These are phyloP conservation scores for Quercus phellos DNA, from an alignment of 331 rosid genomes.

Conservation along the genomic window DNA sequence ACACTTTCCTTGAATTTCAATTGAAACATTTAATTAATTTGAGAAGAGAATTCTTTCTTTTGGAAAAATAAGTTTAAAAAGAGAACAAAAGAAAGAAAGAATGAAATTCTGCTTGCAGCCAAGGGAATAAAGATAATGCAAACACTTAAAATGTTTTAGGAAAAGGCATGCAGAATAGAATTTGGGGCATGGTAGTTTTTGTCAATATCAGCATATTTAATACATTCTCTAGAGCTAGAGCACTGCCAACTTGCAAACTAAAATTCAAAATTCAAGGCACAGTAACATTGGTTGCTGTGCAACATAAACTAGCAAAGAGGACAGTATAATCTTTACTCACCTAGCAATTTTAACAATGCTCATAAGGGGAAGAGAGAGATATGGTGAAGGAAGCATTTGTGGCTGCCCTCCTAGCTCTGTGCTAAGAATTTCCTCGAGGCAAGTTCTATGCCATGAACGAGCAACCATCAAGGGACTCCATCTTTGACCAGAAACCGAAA, in stretches of 20 bases:
- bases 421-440: slow-evolving; percentile 76
- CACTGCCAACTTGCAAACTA: not conserved
- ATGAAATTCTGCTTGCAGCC: not conserved
- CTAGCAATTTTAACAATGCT: slow-evolving; percentile 85
- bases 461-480: slow-evolving; percentile 92
- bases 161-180: not conserved
- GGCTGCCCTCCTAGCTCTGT: slow-evolving; percentile 41
- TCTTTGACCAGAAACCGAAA: slow-evolving; percentile 46
- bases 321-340: slow-evolving; percentile 32
- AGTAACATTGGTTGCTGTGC: not conserved
- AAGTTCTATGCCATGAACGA: slow-evolving; percentile 79
- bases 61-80: not conserved
- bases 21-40: not conserved
- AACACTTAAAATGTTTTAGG: slow-evolving; percentile 1
- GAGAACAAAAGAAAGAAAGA: not conserved
- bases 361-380: slow-evolving; percentile 81
- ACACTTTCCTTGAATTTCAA: not conserved
- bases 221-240: not conserved
- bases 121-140: not conserved
- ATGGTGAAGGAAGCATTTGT: slow-evolving; percentile 64
- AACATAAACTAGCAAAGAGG: not conserved
- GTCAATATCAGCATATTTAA: not conserved
- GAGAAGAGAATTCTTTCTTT: not conserved
- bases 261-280: not conserved
- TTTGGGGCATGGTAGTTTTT: not conserved